Percentiles rank a stretch among this genome's conserved stretches.
Conservation (phyloP, 169 alveolate species). For the Cryptosporidium sp. region DNA sequence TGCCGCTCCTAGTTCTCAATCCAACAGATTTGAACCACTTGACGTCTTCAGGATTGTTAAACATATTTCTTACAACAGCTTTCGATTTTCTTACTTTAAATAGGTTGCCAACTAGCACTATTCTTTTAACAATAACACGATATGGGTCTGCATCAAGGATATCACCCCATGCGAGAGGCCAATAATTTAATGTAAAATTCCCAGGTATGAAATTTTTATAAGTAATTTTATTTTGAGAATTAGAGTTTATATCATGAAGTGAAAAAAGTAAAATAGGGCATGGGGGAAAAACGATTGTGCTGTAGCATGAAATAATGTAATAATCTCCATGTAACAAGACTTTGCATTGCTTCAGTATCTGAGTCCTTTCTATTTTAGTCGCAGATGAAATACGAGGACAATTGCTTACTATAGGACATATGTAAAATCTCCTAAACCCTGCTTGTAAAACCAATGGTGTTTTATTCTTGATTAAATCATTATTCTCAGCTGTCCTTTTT, state of each 20-base stretch:
- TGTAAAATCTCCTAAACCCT: constrained; percentile 89
- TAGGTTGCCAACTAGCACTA: constrained; percentile 89
- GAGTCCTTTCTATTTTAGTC: constrained; percentile 75
- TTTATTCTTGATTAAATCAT: constrained; percentile 82
- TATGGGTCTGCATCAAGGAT: constrained; percentile 84
- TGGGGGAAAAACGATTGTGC: constrained; percentile 83
- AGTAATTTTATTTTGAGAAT: neutral
- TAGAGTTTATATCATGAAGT: constrained; percentile 21
- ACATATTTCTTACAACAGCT: constrained; percentile 91
- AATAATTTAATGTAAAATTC: constrained; percentile 47
- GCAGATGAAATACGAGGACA: constrained; percentile 80
- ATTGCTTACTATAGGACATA: constrained; percentile 78
- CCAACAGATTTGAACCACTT: constrained; percentile 90
- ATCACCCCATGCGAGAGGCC: constrained; percentile 83
- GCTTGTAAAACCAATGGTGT: constrained; percentile 83
- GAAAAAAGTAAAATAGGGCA: constrained; percentile 83
- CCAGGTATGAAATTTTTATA: constrained; percentile 11
- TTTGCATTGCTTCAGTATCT: constrained; percentile 80
- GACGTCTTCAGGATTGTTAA: constrained; percentile 88
- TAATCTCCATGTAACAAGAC: constrained; percentile 81
- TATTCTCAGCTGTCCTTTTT: constrained; percentile 79
- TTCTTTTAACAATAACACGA: constrained; percentile 87
- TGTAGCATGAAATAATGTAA: constrained; percentile 79
- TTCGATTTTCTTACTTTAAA: constrained; percentile 86
- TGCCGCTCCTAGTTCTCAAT: constrained; percentile 88